phyloP scores from a whole-genome alignment of 169 alveolate genomes.

The Perkinsus olseni region DNA sequence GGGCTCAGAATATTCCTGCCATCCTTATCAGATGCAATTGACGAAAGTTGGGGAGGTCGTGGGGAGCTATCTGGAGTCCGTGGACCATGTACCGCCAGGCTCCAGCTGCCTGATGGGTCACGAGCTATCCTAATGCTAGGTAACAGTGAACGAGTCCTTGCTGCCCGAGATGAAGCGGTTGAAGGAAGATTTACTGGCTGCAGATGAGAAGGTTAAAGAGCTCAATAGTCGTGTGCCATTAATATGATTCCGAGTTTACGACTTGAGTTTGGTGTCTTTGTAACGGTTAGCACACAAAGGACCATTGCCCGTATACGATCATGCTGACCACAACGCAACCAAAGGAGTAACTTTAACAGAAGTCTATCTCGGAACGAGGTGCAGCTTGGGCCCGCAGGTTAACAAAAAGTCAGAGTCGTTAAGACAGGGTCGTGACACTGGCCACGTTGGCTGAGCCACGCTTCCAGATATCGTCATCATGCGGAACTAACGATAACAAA shows the following conservation, averaged over 20 bases:
- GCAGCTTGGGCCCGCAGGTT: no score
- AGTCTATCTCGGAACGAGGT: no score
- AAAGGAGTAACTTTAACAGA: no score
- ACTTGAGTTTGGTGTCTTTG: not conserved
- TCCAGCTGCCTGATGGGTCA: not conserved
- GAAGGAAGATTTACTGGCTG: not conserved
- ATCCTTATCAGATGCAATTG: not conserved
- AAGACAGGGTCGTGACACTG: no score
- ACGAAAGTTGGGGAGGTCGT: not conserved
- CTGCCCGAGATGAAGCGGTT: not conserved
- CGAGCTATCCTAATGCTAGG: not conserved
- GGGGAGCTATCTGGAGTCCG: not conserved
- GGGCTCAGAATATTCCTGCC: no score
- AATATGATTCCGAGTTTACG: not conserved
- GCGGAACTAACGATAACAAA: no score
- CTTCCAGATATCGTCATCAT: no score
- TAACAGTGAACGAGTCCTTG: not conserved
- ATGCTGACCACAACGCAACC: no score
- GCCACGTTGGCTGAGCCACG: no score
- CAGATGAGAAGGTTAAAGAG: not conserved
- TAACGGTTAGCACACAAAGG: no score
- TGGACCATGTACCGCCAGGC: not conserved
- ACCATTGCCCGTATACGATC: no score
- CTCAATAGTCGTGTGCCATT: not conserved
- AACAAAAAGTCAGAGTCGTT: no score